Percentiles rank a stretch among this genome's conserved stretches.
Evolutionary conservation across 2,329 filamentous ascomycete genomes (phyloP).

Genomic region (Trichothecium roseum): DNA sequence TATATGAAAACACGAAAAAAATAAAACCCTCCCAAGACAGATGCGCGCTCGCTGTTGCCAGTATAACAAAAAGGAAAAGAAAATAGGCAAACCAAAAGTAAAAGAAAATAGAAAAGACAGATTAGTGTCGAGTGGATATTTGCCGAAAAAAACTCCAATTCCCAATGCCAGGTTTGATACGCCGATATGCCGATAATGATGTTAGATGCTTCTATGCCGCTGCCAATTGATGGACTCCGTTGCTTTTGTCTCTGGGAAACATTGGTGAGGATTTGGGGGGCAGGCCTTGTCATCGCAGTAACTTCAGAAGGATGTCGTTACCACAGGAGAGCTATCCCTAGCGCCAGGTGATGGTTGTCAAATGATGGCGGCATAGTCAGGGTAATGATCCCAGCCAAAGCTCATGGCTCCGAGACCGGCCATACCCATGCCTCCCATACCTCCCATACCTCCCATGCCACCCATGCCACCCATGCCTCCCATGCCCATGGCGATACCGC

Average conservation of each 20-base stretch:
- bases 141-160: conserved; percentile 27
- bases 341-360: conserved; percentile 54
- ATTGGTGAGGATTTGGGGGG: conserved; percentile 17
- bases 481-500: conserved; percentile 68
- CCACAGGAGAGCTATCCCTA: conserved; percentile 35
- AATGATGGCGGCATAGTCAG: conserved; percentile 79
- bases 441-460: conserved; percentile 30
- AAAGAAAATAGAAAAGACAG: conserved; percentile 13
- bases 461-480: conserved; percentile 22
- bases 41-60: conserved; percentile 35
- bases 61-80: conserved; percentile 19
- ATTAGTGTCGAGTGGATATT: conserved; percentile 23
- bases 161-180: conserved; percentile 29
- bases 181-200: conserved; percentile 23
- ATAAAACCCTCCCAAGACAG: conserved; percentile 17
- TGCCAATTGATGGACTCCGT: conserved; percentile 21
- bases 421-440: conserved; percentile 10
- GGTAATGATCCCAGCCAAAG: conserved; percentile 80
- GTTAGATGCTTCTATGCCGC: conserved; percentile 24
- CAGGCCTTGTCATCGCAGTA: conserved; percentile 15
- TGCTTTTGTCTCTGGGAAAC: conserved; percentile 20
- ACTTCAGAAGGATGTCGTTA: conserved; percentile 24
- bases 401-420: conserved; percentile 14
- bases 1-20: conserved; percentile 20
- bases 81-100: conserved; percentile 24